phyloP scores from a whole-genome alignment of 305 asterid species.

The Fraxinus paxiana region DNA sequence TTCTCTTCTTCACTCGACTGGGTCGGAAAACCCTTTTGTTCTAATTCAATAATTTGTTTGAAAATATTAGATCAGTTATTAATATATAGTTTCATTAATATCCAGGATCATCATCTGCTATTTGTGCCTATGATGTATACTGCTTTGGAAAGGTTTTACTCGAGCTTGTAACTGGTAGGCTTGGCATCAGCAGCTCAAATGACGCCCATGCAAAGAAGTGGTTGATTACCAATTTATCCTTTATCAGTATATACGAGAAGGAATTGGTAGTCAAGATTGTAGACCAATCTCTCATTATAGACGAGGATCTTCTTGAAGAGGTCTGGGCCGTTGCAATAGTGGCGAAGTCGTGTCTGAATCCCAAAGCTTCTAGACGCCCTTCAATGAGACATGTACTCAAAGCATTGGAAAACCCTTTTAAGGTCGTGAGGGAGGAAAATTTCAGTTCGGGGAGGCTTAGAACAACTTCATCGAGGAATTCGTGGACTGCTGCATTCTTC shows the following conservation, averaged over 20 bases:
- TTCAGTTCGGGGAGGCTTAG: slow-evolving; percentile 44
- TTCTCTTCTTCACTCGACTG: not conserved
- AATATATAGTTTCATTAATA: not conserved
- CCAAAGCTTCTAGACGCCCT: slow-evolving; percentile 60
- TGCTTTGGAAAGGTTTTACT: slow-evolving; percentile 69
- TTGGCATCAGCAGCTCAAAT: slow-evolving; percentile 39
- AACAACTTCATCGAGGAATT: slow-evolving; percentile 39
- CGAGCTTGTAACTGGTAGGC: slow-evolving; percentile 64
- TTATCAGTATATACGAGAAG: slow-evolving; percentile 42
- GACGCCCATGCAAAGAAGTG: slow-evolving; percentile 44
- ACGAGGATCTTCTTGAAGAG: slow-evolving; percentile 69
- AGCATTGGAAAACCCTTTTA: slow-evolving; percentile 71
- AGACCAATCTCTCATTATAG: slow-evolving; percentile 52
- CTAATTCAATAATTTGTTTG: not conserved
- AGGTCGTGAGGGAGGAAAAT: slow-evolving; percentile 56
- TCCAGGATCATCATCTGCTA: slow-evolving; percentile 42
- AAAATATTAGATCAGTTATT: not conserved
- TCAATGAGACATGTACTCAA: slow-evolving; percentile 53
- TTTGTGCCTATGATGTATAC: slow-evolving; percentile 56
- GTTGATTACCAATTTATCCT: slow-evolving; percentile 40
- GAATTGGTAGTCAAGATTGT: slow-evolving; percentile 47
- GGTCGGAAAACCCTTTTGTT: not conserved
- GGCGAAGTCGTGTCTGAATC: slow-evolving; percentile 70
- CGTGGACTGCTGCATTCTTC: slow-evolving; percentile 58
- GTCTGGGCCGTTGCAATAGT: slow-evolving; percentile 73